Percentiles rank a stretch among this genome's conserved stretches.
Conservation (phyloP, 495 filamentous ascomycete species). For the Margaritispora aquatica region DNA sequence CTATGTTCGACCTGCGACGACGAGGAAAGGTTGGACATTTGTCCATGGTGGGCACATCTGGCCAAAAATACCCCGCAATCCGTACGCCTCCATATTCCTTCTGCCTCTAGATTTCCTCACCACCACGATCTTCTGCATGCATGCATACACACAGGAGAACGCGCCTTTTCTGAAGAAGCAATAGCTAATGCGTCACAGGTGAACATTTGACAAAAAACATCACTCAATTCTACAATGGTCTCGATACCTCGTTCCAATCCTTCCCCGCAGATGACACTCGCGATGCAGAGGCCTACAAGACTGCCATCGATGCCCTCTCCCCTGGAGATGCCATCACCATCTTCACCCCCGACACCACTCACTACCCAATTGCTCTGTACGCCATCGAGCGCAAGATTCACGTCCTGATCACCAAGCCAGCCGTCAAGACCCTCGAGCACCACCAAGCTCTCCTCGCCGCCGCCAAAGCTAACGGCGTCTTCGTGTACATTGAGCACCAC, state of each 20-base stretch:
- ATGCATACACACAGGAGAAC: background rate
- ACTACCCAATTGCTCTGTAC: slow-evolving; percentile 92
- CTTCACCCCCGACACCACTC: slow-evolving; percentile 92
- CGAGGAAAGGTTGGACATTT: slow-evolving; percentile 83
- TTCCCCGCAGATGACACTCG: slow-evolving; percentile 64
- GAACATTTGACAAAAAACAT: slow-evolving; percentile 88
- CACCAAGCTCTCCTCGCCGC: slow-evolving; percentile 69
- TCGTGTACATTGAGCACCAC: slow-evolving; percentile 94
- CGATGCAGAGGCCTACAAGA: slow-evolving; percentile 82
- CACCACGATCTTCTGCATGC: background rate
- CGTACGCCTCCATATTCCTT: slow-evolving; percentile 42
- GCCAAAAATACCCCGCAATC: slow-evolving; percentile 84
- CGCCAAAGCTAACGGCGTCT: slow-evolving; percentile 68
- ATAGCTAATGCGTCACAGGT: slow-evolving; percentile 38
- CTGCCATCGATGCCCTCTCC: slow-evolving; percentile 77
- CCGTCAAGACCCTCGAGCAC: slow-evolving; percentile 73
- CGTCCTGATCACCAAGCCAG: slow-evolving; percentile 94
- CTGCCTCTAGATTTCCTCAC: background rate
- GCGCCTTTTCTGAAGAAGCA: background rate
- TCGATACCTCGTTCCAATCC: slow-evolving; percentile 77
- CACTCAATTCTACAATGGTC: slow-evolving; percentile 73
- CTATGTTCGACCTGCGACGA: slow-evolving; percentile 81
- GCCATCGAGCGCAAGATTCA: slow-evolving; percentile 82
- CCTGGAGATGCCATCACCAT: slow-evolving; percentile 90
- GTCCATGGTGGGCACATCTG: slow-evolving; percentile 85